Evolutionary conservation across 768 basidiomycete species (phyloP).

Genomic region (Tulasnella calospora): DNA sequence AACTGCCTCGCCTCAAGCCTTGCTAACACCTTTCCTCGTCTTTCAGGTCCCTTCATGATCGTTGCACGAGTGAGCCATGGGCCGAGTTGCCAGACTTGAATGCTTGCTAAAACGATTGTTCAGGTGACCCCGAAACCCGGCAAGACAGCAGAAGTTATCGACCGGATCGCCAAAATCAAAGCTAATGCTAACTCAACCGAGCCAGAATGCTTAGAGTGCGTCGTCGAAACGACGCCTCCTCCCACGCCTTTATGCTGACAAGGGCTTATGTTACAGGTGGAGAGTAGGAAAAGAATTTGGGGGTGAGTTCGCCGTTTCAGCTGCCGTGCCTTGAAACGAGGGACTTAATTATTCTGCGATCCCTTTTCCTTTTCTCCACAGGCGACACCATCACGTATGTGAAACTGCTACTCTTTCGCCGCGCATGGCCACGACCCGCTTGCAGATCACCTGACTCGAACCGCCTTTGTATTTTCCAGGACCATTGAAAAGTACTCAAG

Average conservation of each 20-base stretch:
- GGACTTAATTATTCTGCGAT: background rate
- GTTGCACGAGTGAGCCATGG: background rate
- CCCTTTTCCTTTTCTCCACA: background rate
- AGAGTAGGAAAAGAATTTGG: background rate
- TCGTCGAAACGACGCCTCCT: background rate
- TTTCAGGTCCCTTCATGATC: background rate
- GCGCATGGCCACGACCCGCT: background rate
- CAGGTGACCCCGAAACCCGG: background rate
- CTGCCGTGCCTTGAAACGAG: background rate
- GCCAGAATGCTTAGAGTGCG: background rate
- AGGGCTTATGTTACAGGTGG: background rate
- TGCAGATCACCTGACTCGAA: background rate
- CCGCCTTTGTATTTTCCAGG: background rate
- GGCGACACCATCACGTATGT: background rate
- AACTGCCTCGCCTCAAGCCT: background rate
- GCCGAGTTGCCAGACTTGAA: background rate
- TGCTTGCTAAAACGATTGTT: background rate
- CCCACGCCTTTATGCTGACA: background rate
- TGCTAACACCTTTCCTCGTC: background rate
- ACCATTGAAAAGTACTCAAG: slow-evolving; percentile 1
- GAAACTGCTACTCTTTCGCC: background rate
- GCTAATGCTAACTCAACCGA: background rate
- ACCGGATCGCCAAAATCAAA: background rate
- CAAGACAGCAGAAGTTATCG: background rate
- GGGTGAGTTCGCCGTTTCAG: background rate